Conservation (phyloP, 441 rosid genomes). For the Melastoma candidum region DNA sequence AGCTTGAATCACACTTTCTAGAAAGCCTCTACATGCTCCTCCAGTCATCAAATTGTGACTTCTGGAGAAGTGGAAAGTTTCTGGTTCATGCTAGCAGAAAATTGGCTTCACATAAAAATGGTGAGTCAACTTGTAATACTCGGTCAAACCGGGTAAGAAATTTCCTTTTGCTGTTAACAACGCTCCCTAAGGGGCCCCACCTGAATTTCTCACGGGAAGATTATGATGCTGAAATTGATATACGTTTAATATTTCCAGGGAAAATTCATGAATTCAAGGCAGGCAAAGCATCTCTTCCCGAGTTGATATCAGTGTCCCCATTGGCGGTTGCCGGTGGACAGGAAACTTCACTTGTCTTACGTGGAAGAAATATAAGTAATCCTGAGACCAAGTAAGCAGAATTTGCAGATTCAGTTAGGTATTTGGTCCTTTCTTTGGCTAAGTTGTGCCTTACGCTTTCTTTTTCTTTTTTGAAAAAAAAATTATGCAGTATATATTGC, state of each 20-base stretch:
- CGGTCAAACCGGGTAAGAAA: too few relatives aligned
- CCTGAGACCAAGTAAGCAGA: conserved; percentile 60
- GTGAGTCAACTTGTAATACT: conserved; percentile 24
- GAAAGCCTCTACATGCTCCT: conserved; percentile 40
- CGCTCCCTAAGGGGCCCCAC: neutral
- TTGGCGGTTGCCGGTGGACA: conserved; percentile 70
- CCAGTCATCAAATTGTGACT: conserved; percentile 46
- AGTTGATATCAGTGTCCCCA: conserved; percentile 73
- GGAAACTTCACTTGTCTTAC: conserved; percentile 48
- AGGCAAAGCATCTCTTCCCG: conserved; percentile 69
- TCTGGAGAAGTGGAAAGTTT: conserved; percentile 73
- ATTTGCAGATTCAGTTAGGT: conserved; percentile 5
- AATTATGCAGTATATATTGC: conserved; percentile 52
- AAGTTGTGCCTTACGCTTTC: conserved; percentile 2
- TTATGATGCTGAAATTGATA: conserved; percentile 8
- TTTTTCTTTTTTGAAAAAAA: neutral
- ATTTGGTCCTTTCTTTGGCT: neutral
- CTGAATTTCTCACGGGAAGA: conserved; percentile 5
- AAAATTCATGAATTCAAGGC: conserved; percentile 57
- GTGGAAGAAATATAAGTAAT: conserved; percentile 64
- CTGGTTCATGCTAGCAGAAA: conserved; percentile 51
- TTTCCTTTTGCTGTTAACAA: too few relatives aligned
- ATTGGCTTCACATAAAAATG: conserved; percentile 64
- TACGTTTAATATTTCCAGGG: conserved; percentile 29
- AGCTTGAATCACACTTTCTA: conserved; percentile 61